Percentiles rank a stretch among this genome's conserved stretches.
Evolutionary conservation across 345 rosid genomes (phyloP).

Genomic region (Populus ilicifolia): DNA sequence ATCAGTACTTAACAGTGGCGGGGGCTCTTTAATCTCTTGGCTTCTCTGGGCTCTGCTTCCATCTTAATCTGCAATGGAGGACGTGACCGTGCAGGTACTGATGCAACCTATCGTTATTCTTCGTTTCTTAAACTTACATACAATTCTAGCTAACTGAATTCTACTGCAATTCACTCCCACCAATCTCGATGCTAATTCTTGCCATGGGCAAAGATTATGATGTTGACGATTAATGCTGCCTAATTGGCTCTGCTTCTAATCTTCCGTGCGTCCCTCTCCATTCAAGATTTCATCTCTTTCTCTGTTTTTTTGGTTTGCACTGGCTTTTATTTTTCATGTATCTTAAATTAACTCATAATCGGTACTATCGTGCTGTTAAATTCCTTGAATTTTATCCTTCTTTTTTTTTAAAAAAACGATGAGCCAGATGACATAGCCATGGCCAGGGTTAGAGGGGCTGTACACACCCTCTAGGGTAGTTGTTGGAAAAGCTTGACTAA

Average conservation of each 20-base stretch:
- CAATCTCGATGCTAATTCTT: not conserved
- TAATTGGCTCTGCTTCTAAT: not conserved
- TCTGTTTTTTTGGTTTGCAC: not conserved
- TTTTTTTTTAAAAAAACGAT: not conserved
- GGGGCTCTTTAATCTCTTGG: not conserved
- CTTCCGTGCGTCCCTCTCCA: not conserved
- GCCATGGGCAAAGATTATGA: not conserved
- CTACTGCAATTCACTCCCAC: not conserved
- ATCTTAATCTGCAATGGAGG: not conserved
- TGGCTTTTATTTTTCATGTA: not conserved
- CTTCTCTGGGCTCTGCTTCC: not conserved
- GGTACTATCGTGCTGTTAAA: not conserved
- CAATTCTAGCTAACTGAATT: not conserved
- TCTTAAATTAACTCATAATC: not conserved
- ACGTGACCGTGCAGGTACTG: not conserved
- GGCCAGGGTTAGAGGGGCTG: not conserved
- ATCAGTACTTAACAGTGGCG: not conserved
- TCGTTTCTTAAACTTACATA: not conserved
- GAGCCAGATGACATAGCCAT: not conserved
- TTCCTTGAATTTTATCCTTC: not conserved
- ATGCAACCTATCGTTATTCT: not conserved
- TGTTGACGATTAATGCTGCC: not conserved
- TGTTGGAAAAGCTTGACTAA: not conserved
- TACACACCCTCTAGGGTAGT: not conserved
- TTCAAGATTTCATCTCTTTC: not conserved